These are phyloP conservation scores for Fusarium bactridioides DNA, from an alignment of 2,329 filamentous ascomycete genomes.

Conservation along the genomic window DNA sequence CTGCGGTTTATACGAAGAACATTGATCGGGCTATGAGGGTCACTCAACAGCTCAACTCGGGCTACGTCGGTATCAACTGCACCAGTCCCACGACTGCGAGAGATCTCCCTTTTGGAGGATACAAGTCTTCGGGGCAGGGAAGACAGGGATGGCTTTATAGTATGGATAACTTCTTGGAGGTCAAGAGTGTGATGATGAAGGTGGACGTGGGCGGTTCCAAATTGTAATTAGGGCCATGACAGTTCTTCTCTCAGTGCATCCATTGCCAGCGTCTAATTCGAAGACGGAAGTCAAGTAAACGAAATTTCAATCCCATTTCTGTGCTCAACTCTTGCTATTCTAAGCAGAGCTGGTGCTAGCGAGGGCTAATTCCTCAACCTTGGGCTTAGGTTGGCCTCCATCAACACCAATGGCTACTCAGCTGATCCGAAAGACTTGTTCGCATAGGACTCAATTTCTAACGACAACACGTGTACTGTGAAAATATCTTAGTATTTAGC, in stretches of 20 bases:
- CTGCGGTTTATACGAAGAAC: slow-evolving; percentile 64
- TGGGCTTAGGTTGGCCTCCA: too few relatives aligned
- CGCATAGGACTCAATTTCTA: too few relatives aligned
- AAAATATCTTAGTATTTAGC: too few relatives aligned
- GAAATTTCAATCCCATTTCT: fast-evolving
- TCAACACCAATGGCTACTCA: too few relatives aligned
- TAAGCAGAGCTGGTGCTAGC: not conserved
- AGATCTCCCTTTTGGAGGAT: slow-evolving; percentile 31
- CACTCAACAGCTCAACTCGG: slow-evolving; percentile 63
- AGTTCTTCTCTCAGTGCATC: too few relatives aligned
- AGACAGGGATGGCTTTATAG: slow-evolving; percentile 24
- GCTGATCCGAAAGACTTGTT: too few relatives aligned
- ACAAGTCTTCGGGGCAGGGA: slow-evolving; percentile 21
- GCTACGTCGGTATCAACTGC: slow-evolving; percentile 67
- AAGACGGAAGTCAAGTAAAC: fast-evolving
- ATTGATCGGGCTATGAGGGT: slow-evolving; percentile 55
- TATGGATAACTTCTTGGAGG: slow-evolving; percentile 33
- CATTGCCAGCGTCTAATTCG: not conserved
- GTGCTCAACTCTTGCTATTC: fast-evolving
- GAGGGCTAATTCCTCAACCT: not conserved
- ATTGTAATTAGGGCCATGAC: not conserved
- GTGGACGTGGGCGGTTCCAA: slow-evolving; percentile 2
- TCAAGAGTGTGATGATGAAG: slow-evolving; percentile 36
- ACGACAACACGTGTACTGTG: too few relatives aligned
- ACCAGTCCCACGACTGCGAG: slow-evolving; percentile 32